A percentile compares a stretch with the other conserved stretches of the same genome.
phyloP scores from a whole-genome alignment of 2,329 filamentous ascomycete genomes.

The Hymenoscyphus linearis region DNA sequence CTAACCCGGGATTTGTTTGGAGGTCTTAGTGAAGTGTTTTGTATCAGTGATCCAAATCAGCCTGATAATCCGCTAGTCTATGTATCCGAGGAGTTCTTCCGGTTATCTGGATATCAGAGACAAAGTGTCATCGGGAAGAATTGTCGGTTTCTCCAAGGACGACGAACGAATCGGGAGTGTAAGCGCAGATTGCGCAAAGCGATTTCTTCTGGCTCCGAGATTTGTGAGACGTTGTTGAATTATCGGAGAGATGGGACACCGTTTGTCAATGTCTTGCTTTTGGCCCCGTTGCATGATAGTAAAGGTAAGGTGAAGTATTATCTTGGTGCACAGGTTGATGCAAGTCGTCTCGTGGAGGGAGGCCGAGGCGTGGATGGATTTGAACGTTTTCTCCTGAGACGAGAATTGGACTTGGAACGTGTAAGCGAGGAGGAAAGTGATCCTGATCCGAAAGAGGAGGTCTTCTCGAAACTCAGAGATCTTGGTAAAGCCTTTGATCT shows the following conservation, averaged over 20 bases:
- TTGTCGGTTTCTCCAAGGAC: slow-evolving; percentile 85
- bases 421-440: background rate
- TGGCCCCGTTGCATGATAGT: slow-evolving; percentile 12
- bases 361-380: slow-evolving; percentile 14
- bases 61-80: slow-evolving; percentile 68
- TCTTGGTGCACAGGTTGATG: slow-evolving; percentile 16
- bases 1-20: slow-evolving; percentile 2
- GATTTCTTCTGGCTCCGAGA: slow-evolving; percentile 4
- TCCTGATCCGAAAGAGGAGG: slow-evolving; percentile 4
- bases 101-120: slow-evolving; percentile 80
- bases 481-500: slow-evolving; percentile 53
- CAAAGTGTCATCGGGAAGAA: slow-evolving; percentile 85
- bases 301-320: slow-evolving; percentile 15
- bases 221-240: slow-evolving; percentile 15
- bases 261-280: slow-evolving; percentile 14
- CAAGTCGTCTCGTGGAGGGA: slow-evolving; percentile 8
- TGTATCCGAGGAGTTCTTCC: slow-evolving; percentile 87
- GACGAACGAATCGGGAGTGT: slow-evolving; percentile 72
- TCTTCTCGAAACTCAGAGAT: slow-evolving; percentile 6
- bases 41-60: slow-evolving; percentile 13
- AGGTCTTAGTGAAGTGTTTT: slow-evolving; percentile 15
- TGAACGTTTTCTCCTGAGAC: slow-evolving; percentile 5
- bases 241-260: slow-evolving; percentile 14
- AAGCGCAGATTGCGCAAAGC: slow-evolving; percentile 31
- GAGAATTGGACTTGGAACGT: slow-evolving; percentile 1